Percentiles rank a stretch among this genome's conserved stretches.
These are phyloP conservation scores for Auricularia sp. DNA, from an alignment of 768 basidiomycete genomes.

Conservation along the genomic window DNA sequence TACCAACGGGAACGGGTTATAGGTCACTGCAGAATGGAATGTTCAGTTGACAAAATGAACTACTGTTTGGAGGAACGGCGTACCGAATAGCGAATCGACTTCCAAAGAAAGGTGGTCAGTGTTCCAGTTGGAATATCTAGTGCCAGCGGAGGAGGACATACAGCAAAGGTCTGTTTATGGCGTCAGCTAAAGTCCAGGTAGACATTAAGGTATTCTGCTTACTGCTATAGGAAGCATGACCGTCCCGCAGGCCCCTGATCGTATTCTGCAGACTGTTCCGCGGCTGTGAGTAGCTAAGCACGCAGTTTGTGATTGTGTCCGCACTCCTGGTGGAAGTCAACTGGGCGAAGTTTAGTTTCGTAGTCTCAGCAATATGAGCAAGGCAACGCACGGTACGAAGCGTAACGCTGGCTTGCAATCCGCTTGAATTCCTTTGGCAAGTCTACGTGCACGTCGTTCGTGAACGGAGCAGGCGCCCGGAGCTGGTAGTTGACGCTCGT, in stretches of 20 bases:
- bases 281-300: not conserved
- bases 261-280: not conserved
- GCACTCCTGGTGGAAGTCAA: slow-evolving; percentile 5
- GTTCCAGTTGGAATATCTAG: not conserved
- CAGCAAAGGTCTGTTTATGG: slow-evolving; percentile 4
- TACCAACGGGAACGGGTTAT: slow-evolving; percentile 5
- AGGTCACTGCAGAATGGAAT: slow-evolving; percentile 1
- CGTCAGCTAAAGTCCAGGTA: not conserved
- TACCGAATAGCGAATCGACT: not conserved
- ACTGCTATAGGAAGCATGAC: slow-evolving; percentile 4
- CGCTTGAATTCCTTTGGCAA: slow-evolving; percentile 38
- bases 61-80: not conserved
- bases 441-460: slow-evolving; percentile 47
- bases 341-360: not conserved
- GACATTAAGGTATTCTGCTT: not conserved
- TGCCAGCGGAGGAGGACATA: not conserved
- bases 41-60: not conserved
- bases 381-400: slow-evolving; percentile 36
- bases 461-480: slow-evolving; percentile 42
- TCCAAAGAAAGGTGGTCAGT: not conserved
- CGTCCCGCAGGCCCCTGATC: slow-evolving; percentile 4
- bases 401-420: slow-evolving; percentile 33
- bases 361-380: not conserved
- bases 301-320: not conserved
- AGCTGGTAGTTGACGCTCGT: slow-evolving; percentile 53